Conservation (phyloP, 1,284 basidiomycete species). For the Caloboletus inedulis region DNA sequence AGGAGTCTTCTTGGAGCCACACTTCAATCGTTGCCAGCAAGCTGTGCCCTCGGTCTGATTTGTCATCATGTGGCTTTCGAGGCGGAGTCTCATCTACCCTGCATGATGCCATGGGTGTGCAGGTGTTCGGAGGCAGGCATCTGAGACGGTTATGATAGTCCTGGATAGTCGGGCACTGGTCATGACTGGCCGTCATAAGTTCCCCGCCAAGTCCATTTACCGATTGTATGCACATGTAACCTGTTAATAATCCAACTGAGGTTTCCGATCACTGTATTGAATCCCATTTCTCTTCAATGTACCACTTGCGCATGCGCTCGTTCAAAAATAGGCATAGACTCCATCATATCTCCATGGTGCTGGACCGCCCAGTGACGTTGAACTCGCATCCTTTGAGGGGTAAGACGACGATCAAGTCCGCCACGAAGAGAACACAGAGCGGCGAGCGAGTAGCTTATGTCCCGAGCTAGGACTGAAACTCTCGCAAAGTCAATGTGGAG, state of each 20-base stretch:
- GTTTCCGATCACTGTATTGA: too few species aligned
- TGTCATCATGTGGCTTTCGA: too few species aligned
- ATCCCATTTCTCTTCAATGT: too few species aligned
- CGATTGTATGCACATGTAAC: neutral
- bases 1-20: too few species aligned
- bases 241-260: too few species aligned
- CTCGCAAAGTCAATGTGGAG: neutral
- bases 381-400: neutral
- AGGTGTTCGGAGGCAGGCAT: neutral
- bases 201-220: neutral
- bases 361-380: neutral
- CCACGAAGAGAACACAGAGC: neutral
- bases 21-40: neutral
- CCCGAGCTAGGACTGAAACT: neutral
- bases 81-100: neutral
- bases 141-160: neutral
- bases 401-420: neutral
- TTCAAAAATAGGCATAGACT: neutral
- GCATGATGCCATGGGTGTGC: neutral
- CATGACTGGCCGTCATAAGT: neutral
- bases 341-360: constrained; percentile 2
- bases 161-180: too few species aligned
- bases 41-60: neutral
- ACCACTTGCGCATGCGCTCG: neutral
- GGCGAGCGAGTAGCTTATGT: neutral